Evolutionary conservation across 2,329 filamentous ascomycete species (phyloP).

Genomic region (Epichloe sp.): DNA sequence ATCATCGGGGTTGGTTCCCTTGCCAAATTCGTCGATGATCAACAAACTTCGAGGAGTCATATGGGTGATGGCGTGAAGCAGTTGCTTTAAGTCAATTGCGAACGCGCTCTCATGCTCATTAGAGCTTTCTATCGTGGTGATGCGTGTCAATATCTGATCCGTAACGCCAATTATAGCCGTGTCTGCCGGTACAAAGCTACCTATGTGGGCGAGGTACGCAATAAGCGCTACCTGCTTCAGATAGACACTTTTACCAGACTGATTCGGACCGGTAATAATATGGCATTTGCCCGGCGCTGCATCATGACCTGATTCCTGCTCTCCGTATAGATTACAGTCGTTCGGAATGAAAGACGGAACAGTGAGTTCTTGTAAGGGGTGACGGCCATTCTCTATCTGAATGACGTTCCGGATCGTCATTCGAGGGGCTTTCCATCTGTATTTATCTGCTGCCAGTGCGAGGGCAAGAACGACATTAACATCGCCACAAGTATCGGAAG

Average conservation of each 20-base stretch:
- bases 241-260: constrained; percentile 93
- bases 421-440: constrained; percentile 55
- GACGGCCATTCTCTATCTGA: constrained; percentile 63
- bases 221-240: constrained; percentile 87
- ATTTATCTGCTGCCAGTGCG: constrained; percentile 60
- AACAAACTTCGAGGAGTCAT: constrained; percentile 67
- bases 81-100: constrained; percentile 74
- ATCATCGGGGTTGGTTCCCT: constrained; percentile 45
- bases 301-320: constrained; percentile 21
- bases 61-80: constrained; percentile 61
- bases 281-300: constrained; percentile 34
- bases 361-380: constrained; percentile 75
- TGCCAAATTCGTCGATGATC: constrained; percentile 85
- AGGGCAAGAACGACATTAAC: constrained; percentile 77
- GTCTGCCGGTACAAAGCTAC: constrained; percentile 79
- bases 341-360: constrained; percentile 76
- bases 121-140: constrained; percentile 58
- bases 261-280: constrained; percentile 84
- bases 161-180: constrained; percentile 70
- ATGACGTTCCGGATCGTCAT: constrained; percentile 61
- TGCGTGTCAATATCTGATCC: constrained; percentile 81
- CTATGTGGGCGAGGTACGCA: constrained; percentile 83
- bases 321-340: constrained; percentile 56
- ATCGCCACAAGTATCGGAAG: constrained; percentile 75
- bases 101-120: constrained; percentile 48